Evolutionary conservation across 345 rosid genomes (phyloP), one percentile per base, ranked within the genome.

Genomic region (Aegle marmelos): DNA sequence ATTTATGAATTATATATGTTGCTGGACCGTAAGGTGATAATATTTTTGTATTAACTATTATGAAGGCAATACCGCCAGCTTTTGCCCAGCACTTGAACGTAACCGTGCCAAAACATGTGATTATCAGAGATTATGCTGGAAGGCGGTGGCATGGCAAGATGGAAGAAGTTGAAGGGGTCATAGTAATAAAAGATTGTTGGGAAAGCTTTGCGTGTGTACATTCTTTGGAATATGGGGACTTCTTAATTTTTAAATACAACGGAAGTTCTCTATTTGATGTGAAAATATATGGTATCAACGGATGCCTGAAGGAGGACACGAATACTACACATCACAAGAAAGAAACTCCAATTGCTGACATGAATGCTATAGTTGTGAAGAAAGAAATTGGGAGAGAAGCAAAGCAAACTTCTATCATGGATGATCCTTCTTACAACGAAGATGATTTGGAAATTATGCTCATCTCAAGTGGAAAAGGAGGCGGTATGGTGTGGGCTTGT

Each of bases 171-270:
- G 66, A 56, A 27, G n/a, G 34, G 22, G 75, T 11, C 24, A 9
- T 79, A 59, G 63, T 76, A 28, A 70, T 86, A 60, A 22, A 24
- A 59, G 36, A 75, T n/a, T 86, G 89, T 4, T 86, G 86, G 86
- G 31, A 58, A 48, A 75, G 28, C 10, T 83, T 86, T 65, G 79
- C 34, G 9, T 24, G 13, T 11, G 65, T 28, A 37, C 81, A 83
- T 33, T 66, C 62, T 7, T 37, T 79, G 54, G 68, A 28, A 27
- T 13, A 13, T 28, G 80, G 85, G 24, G 84, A 79, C 64, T 79
- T 86, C 17, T 67, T 83, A 2, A 50, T 79, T 41, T 86, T 83
- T 59, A 69, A 75, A 36, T 81, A 53, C 61, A 13, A 76, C 33
- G 70, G 72, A 34, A 17, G 9, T 19, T 69, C 66, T 28, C 21